A percentile compares a stretch with the other conserved stretches of the same genome.
These are phyloP conservation scores for Hansenula sp. DNA, from an alignment of 1,139 yeast genomes.

Conservation along the genomic window DNA sequence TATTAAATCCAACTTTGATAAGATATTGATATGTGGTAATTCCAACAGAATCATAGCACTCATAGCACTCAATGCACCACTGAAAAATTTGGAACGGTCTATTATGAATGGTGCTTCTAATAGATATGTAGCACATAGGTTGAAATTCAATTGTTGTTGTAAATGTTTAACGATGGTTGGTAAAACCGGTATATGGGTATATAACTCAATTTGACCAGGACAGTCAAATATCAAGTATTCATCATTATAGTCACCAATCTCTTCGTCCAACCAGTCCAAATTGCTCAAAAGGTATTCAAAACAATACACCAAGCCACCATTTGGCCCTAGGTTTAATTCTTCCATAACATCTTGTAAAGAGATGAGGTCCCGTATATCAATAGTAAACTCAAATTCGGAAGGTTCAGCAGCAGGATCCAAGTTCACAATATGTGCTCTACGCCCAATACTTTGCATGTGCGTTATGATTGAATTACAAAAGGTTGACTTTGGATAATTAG, in stretches of 20 bases:
- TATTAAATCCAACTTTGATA: constrained; percentile 82
- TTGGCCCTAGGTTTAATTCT: constrained; percentile 90
- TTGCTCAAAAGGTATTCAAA: constrained; percentile 85
- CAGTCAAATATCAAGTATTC: constrained; percentile 94
- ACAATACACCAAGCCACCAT: constrained; percentile 91
- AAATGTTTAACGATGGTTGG: constrained; percentile 87
- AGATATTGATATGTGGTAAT: constrained; percentile 87
- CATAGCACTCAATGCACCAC: constrained; percentile 97
- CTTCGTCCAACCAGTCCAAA: constrained; percentile 95
- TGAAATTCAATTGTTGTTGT: constrained; percentile 73
- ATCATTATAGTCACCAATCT: constrained; percentile 89
- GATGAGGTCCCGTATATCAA: constrained; percentile 88
- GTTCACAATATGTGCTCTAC: constrained; percentile 92
- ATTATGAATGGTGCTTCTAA: constrained; percentile 92
- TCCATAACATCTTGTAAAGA: constrained; percentile 97
- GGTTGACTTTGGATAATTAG: constrained; percentile 44
- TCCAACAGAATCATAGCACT: constrained; percentile 95
- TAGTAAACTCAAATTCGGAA: constrained; percentile 83
- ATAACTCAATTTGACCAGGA: constrained; percentile 96
- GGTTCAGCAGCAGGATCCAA: constrained; percentile 98
- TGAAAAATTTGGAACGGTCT: constrained; percentile 86
- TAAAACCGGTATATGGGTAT: constrained; percentile 90
- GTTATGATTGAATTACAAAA: constrained; percentile 86
- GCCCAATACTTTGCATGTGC: constrained; percentile 85
- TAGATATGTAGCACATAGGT: constrained; percentile 86